Conservation (phyloP, 2,329 filamentous ascomycete genomes). For the Exophiala xenobiotica region DNA sequence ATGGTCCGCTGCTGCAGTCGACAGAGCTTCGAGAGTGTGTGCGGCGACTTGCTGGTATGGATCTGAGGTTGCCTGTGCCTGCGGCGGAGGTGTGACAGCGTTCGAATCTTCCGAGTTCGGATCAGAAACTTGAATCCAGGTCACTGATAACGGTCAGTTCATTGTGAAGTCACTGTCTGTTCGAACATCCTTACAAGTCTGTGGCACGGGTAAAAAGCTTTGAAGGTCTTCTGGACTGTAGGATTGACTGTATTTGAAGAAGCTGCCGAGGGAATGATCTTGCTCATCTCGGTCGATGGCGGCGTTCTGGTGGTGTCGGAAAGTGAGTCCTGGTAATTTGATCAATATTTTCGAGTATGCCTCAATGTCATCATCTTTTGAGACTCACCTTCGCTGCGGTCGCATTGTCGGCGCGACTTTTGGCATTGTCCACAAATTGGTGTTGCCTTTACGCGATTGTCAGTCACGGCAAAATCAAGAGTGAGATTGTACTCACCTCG, state of each 20-base stretch:
- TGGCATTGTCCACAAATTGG: constrained; percentile 28
- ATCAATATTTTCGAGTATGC: background rate
- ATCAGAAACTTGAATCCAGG: constrained; percentile 23
- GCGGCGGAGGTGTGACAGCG: constrained; percentile 11
- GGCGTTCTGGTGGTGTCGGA: constrained; percentile 67
- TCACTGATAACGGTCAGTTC: constrained; percentile 17
- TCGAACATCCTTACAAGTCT: constrained; percentile 16
- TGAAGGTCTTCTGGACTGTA: constrained; percentile 18
- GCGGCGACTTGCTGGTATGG: constrained; percentile 24
- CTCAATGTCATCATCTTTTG: background rate
- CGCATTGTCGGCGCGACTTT: constrained; percentile 27
- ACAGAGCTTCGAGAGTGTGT: constrained; percentile 23
- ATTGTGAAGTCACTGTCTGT: background rate
- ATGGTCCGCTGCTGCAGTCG: constrained; percentile 21
- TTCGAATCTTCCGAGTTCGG: constrained; percentile 19
- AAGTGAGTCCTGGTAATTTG: constrained; percentile 59
- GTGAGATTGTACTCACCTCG: constrained; percentile 22
- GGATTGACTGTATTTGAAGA: constrained; percentile 23
- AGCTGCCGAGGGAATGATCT: constrained; percentile 15
- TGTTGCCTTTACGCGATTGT: constrained; percentile 15
- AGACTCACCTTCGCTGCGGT: constrained; percentile 25
- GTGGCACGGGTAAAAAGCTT: constrained; percentile 24
- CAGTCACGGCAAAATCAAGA: constrained; percentile 1
- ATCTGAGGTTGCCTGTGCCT: constrained; percentile 11
- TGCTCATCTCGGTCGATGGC: constrained; percentile 15